These are phyloP conservation scores for Theileria equi DNA, from an alignment of 169 alveolate genomes.

Conservation along the genomic window DNA sequence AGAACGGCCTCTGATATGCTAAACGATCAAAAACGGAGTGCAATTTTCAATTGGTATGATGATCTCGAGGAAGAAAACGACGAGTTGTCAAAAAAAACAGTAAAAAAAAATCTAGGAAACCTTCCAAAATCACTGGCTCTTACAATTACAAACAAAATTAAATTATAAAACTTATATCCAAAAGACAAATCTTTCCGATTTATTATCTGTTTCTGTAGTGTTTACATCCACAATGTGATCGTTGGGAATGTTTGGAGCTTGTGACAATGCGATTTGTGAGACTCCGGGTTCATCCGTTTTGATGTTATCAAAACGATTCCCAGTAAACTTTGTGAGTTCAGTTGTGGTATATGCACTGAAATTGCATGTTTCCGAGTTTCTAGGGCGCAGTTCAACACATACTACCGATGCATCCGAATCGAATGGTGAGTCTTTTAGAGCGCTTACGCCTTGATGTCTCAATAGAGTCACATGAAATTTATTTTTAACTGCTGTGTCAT, in stretches of 20 bases:
- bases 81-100: neutral
- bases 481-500: constrained; percentile 47
- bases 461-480: constrained; percentile 58
- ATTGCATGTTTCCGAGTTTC: constrained; percentile 41
- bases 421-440: constrained; percentile 4
- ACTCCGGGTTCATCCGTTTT: constrained; percentile 18
- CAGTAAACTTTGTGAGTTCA: constrained; percentile 29
- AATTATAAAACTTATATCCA: constrained; percentile 50
- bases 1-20: constrained; percentile 79
- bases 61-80: constrained; percentile 34
- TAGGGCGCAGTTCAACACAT: constrained; percentile 59
- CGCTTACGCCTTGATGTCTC: constrained; percentile 24
- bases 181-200: constrained; percentile 39
- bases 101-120: neutral
- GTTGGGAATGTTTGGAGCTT: constrained; percentile 23
- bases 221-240: constrained; percentile 38
- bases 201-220: neutral
- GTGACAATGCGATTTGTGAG: constrained; percentile 13
- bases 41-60: constrained; percentile 77
- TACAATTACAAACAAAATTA: neutral
- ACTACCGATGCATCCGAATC: constrained; percentile 16
- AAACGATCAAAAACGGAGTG: constrained; percentile 66
- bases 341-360: constrained; percentile 48
- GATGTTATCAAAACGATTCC: constrained; percentile 46
- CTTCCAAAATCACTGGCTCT: constrained; percentile 19